These are phyloP conservation scores for Yamadazyma diddensiae DNA, from an alignment of 1,139 yeast genomes.

Conservation along the genomic window DNA sequence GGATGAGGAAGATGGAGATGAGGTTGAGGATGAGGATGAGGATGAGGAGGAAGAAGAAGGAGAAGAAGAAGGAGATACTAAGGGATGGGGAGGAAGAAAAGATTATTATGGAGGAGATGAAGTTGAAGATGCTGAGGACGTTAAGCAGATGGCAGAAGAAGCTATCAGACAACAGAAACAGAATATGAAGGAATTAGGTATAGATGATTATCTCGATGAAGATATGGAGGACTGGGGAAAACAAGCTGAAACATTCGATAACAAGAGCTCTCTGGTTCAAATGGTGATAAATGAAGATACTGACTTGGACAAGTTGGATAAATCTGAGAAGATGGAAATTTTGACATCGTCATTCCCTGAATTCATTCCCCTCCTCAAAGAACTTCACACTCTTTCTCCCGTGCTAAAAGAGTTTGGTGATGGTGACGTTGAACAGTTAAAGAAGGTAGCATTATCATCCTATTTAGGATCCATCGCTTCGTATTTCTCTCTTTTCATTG, in stretches of 20 bases:
- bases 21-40: conserved; percentile 26
- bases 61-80: conserved; percentile 48
- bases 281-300: conserved; percentile 26
- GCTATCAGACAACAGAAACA: conserved; percentile 85
- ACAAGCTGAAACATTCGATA: conserved; percentile 33
- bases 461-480: conserved; percentile 73
- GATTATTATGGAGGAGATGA: conserved; percentile 87
- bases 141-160: conserved; percentile 79
- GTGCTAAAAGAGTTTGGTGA: conserved; percentile 31
- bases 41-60: conserved; percentile 47
- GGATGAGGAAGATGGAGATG: conserved; percentile 29
- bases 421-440: conserved; percentile 42
- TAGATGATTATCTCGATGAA: conserved; percentile 83
- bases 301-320: conserved; percentile 35
- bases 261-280: conserved; percentile 18
- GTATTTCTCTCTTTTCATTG: conserved; percentile 70
- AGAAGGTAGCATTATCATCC: conserved; percentile 68
- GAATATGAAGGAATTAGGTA: conserved; percentile 74
- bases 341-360: conserved; percentile 75
- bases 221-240: conserved; percentile 69
- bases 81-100: conserved; percentile 79
- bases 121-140: conserved; percentile 69
- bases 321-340: conserved; percentile 43
- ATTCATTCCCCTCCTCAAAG: conserved; percentile 71
- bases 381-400: conserved; percentile 49